Percentiles rank a stretch among this genome's conserved stretches.
Evolutionary conservation across 1,139 yeast species (phyloP).

Genomic region (Geotrichum candidum): DNA sequence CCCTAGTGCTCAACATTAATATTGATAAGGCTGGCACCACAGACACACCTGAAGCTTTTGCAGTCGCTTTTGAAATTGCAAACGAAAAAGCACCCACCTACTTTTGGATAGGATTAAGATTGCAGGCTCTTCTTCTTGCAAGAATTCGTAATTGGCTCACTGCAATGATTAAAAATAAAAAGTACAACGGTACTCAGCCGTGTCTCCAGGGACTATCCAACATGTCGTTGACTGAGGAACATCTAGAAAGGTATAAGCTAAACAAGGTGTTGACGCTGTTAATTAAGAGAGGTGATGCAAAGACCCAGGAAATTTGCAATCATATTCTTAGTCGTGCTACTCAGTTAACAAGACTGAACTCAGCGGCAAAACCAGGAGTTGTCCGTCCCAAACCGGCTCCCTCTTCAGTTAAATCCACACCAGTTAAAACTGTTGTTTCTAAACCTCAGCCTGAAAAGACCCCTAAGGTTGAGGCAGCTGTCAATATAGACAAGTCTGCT

Average conservation of each 20-base stretch:
- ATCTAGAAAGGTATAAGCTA: slow-evolving; percentile 25
- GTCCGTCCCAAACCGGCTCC: not conserved
- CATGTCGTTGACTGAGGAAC: slow-evolving; percentile 24
- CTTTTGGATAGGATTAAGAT: slow-evolving; percentile 26
- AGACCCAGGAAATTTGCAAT: slow-evolving; percentile 7
- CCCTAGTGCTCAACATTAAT: slow-evolving; percentile 5
- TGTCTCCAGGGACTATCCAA: slow-evolving; percentile 22
- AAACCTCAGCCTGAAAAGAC: not conserved
- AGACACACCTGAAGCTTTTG: slow-evolving; percentile 26
- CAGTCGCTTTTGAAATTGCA: slow-evolving; percentile 24
- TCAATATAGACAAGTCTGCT: not conserved
- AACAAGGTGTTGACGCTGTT: slow-evolving; percentile 22
- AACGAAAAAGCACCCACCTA: slow-evolving; percentile 19
- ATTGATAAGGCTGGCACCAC: slow-evolving; percentile 5
- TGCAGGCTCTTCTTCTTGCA: slow-evolving; percentile 21
- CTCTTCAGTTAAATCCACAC: not conserved
- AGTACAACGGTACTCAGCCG: slow-evolving; percentile 19
- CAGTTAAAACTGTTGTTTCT: not conserved
- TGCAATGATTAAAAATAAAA: slow-evolving; percentile 18
- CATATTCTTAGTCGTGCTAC: slow-evolving; percentile 10
- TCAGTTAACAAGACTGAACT: slow-evolving; percentile 7
- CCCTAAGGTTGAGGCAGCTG: not conserved
- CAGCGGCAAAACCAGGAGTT: slow-evolving; percentile 7
- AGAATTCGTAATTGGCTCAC: slow-evolving; percentile 33
- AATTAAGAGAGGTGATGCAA: slow-evolving; percentile 21